Percentiles rank a stretch among this genome's conserved stretches.
Conservation (phyloP, 106 monocot genomes). For the Dioscorea alata region DNA sequence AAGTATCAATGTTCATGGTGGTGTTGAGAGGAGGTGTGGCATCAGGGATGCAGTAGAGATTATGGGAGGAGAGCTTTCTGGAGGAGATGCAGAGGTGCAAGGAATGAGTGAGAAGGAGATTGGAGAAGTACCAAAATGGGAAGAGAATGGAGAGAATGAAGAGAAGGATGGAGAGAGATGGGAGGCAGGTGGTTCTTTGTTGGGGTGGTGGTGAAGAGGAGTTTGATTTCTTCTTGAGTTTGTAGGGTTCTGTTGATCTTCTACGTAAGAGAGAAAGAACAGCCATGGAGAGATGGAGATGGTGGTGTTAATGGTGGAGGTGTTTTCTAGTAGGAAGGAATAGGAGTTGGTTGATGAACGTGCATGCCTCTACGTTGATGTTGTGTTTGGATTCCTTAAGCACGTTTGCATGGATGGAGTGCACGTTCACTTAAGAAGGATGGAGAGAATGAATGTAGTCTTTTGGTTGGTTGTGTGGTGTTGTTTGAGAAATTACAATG, state of each 20-base stretch:
- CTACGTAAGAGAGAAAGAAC: conserved; percentile 3
- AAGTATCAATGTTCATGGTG: background rate
- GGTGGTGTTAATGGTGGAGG: background rate
- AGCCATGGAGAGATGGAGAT: conserved; percentile 9
- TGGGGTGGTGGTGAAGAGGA: background rate
- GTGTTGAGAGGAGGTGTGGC: background rate
- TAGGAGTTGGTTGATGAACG: no score
- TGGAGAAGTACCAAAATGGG: conserved; percentile 23
- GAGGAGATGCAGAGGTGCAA: conserved; percentile 54
- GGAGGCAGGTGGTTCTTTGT: background rate
- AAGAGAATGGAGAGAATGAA: conserved; percentile 15
- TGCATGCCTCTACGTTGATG: no score
- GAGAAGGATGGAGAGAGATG: conserved; percentile 12
- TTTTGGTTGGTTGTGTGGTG: no score
- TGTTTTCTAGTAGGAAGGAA: no score
- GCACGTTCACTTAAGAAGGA: no score
- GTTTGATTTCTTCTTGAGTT: background rate
- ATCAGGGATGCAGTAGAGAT: conserved; percentile 45
- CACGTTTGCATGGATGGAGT: no score
- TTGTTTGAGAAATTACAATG: no score
- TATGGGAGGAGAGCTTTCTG: conserved; percentile 16
- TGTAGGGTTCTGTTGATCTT: conserved; percentile 1
- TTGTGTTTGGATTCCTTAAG: no score
- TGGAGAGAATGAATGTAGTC: no score
- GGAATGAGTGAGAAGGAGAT: conserved; percentile 20